Percentiles rank a stretch among this genome's conserved stretches.
Conservation (phyloP, 306 rosid species). For the Cyclanthera cordifolia region DNA sequence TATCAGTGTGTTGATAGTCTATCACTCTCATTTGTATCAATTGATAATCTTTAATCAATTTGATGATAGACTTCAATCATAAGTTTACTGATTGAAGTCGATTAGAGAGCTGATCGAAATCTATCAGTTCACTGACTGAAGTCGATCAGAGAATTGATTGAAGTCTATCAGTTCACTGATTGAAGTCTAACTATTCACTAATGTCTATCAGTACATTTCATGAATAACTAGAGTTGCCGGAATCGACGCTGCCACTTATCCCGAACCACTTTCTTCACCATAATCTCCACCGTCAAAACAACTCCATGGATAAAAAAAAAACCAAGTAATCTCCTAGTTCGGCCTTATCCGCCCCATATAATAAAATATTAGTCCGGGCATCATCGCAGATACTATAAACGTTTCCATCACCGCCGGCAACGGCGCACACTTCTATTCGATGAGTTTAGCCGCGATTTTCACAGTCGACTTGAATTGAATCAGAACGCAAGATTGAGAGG, state of each 20-base stretch:
- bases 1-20: too few relatives aligned
- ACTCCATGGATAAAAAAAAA: constrained; percentile 54
- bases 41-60: too few relatives aligned
- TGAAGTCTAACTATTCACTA: too few relatives aligned
- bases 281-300: constrained; percentile 36
- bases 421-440: constrained; percentile 36
- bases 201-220: too few relatives aligned
- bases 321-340: constrained; percentile 35
- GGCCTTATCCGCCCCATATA: constrained; percentile 41
- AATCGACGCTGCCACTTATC: constrained; percentile 24
- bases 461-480: constrained; percentile 18
- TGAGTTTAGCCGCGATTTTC: constrained; percentile 10
- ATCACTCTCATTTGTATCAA: too few relatives aligned
- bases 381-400: constrained; percentile 46
- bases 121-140: too few relatives aligned
- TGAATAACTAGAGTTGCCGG: constrained; percentile 29
- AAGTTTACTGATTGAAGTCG: too few relatives aligned
- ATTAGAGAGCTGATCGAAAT: too few relatives aligned
- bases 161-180: too few relatives aligned
- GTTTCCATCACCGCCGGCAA: constrained; percentile 33
- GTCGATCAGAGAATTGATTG: too few relatives aligned
- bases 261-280: constrained; percentile 27
- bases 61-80: too few relatives aligned
- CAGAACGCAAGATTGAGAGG: too few relatives aligned
- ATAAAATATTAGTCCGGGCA: constrained; percentile 56